Evolutionary conservation across 139 green algal species (phyloP).

Genomic region (Eudorina sp.): DNA sequence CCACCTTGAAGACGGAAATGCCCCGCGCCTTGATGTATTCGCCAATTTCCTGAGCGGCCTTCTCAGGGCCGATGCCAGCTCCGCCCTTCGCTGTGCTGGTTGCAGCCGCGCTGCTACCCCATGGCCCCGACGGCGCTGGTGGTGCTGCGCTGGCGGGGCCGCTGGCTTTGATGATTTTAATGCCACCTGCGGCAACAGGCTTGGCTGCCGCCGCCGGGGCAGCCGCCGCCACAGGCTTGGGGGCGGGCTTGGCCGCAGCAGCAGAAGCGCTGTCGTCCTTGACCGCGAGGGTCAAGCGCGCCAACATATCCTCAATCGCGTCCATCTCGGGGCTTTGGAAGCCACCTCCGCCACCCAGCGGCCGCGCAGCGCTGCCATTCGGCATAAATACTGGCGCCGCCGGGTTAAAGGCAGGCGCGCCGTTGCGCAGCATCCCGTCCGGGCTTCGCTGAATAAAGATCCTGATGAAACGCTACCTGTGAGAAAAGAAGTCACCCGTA

Average conservation of each 20-base stretch:
- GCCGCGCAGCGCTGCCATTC: neutral
- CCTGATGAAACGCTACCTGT: neutral
- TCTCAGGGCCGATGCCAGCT: neutral
- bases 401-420: neutral
- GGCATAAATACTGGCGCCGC: neutral
- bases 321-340: neutral
- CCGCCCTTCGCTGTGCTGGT: neutral
- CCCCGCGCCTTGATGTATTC: conserved; percentile 36
- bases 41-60: conserved; percentile 12
- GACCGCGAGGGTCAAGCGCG: neutral
- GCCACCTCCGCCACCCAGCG: neutral
- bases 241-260: neutral
- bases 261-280: conserved; percentile 19
- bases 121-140: neutral
- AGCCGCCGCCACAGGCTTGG: neutral
- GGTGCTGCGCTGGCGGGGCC: neutral
- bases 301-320: conserved; percentile 24
- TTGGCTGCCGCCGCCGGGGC: neutral
- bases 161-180: conserved; percentile 29
- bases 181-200: conserved; percentile 2
- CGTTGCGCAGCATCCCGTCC: neutral
- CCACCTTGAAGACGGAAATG: conserved; percentile 26
- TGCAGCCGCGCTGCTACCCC: neutral
- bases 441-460: neutral
- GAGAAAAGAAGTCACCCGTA: no score